Evolutionary conservation across 805 yeast species (phyloP).

Genomic region (Candida bentonensis): DNA sequence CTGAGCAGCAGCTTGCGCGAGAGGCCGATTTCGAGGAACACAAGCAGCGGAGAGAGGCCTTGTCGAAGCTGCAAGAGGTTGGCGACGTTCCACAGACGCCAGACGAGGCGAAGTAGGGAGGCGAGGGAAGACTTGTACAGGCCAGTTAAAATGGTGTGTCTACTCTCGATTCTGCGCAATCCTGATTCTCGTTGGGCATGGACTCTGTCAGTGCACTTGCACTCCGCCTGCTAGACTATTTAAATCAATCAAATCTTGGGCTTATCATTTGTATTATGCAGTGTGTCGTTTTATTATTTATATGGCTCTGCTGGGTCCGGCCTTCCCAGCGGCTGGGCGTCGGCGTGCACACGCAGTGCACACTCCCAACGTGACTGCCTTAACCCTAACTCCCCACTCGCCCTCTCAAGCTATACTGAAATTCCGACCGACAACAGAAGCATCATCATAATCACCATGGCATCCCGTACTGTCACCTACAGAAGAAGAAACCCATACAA

Average conservation of each 20-base stretch:
- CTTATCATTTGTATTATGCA: no score
- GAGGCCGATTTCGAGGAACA: slow-evolving; percentile 16
- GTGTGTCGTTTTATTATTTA: background rate
- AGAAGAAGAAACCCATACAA: slow-evolving; percentile 99
- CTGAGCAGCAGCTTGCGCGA: slow-evolving; percentile 24
- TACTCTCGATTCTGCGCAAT: background rate
- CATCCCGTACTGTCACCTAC: slow-evolving; percentile 98
- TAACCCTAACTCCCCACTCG: background rate
- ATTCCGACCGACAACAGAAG: slow-evolving; percentile 21
- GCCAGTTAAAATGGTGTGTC: background rate
- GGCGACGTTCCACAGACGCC: slow-evolving; percentile 1
- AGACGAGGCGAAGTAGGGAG: background rate
- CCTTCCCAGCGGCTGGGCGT: background rate
- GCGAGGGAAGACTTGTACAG: background rate
- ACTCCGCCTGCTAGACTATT: no score
- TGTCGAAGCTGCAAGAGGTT: slow-evolving; percentile 12
- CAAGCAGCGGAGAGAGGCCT: slow-evolving; percentile 11
- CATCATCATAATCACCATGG: slow-evolving; percentile 37
- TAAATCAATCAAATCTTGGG: no score
- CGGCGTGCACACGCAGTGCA: background rate
- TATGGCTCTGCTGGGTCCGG: background rate
- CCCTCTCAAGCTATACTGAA: background rate
- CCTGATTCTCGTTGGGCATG: background rate
- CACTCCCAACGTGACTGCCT: background rate
- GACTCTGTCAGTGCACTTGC: no score